Percentiles rank a stretch among this genome's conserved stretches.
phyloP scores from a whole-genome alignment of 148 eudicot species.

The Arbutus unedo region DNA sequence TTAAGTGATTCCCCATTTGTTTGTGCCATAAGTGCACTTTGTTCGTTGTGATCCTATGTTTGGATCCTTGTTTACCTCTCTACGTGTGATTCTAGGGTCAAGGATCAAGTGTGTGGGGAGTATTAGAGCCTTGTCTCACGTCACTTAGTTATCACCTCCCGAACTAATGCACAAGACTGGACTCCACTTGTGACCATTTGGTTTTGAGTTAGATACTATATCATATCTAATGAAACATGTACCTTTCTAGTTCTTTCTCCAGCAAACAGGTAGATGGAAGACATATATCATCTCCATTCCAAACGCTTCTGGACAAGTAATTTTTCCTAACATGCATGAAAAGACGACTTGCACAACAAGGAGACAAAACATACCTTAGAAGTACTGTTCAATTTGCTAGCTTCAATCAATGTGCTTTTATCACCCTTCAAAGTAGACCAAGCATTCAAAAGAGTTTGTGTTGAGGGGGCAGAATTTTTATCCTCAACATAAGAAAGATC shows the following conservation, averaged over 20 bases:
- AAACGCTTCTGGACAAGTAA: neutral
- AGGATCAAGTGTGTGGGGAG: neutral
- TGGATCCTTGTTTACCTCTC: neutral
- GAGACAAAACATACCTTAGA: slow-evolving; percentile 21
- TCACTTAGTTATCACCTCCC: neutral
- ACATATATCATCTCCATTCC: neutral
- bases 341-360: neutral
- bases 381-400: neutral
- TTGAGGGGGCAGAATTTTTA: slow-evolving; percentile 12
- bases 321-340: neutral
- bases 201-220: neutral
- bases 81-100: neutral
- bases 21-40: neutral
- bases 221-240: neutral
- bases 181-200: neutral
- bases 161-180: neutral
- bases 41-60: neutral
- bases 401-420: neutral
- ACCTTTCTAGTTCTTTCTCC: neutral
- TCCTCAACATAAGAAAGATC: slow-evolving; percentile 12
- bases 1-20: neutral
- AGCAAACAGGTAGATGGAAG: neutral
- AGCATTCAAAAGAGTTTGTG: neutral
- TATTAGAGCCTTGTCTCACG: neutral
- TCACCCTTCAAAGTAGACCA: slow-evolving; percentile 10